Percentiles rank a stretch among this genome's conserved stretches.
Evolutionary conservation across 164 flowering plant species (phyloP).

Genomic region (Chloranthus sessilifolius): DNA sequence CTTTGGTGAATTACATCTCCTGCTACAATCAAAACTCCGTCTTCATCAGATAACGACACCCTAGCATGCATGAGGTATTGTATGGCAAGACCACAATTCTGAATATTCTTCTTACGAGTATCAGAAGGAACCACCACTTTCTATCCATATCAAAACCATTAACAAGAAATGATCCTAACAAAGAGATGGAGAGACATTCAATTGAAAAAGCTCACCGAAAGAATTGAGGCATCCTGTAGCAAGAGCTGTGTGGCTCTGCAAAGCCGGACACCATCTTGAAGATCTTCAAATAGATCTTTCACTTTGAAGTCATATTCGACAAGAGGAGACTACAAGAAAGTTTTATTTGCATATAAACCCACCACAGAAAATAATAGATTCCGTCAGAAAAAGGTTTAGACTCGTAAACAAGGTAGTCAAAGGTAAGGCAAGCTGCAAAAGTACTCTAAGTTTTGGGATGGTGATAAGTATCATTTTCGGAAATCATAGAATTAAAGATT

Average conservation of each 20-base stretch:
- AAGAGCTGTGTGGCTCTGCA: conserved; percentile 82
- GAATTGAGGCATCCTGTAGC: conserved; percentile 64
- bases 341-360: neutral
- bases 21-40: conserved; percentile 47
- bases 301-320: conserved; percentile 71
- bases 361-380: too few relatives aligned
- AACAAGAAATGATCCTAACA: neutral
- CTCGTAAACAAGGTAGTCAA: neutral
- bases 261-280: conserved; percentile 85
- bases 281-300: conserved; percentile 65
- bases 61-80: conserved; percentile 67
- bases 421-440: neutral
- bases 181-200: neutral
- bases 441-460: too few relatives aligned
- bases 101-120: conserved; percentile 56
- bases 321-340: conserved; percentile 55
- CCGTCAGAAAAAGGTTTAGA: too few relatives aligned
- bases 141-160: conserved; percentile 34
- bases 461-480: too few relatives aligned
- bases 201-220: conserved; percentile 44
- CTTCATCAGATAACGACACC: conserved; percentile 68
- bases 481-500: too few relatives aligned
- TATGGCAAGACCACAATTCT: conserved; percentile 65
- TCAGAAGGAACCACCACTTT: conserved; percentile 81
- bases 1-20: too few relatives aligned